Evolutionary conservation across 169 alveolate species (phyloP).

Genomic region (Plasmodium gallinaceum): DNA sequence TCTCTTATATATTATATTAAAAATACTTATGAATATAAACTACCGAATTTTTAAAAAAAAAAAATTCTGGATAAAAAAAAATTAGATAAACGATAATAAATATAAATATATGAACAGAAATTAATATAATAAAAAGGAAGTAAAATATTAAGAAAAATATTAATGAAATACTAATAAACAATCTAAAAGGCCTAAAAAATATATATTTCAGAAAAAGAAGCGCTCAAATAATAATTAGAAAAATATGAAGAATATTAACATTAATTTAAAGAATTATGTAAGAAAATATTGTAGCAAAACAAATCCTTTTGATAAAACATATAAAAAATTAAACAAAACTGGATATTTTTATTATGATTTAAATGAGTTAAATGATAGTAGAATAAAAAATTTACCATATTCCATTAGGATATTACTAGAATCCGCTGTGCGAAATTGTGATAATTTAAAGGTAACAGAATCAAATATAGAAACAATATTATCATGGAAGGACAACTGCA

Average conservation of each 20-base stretch:
- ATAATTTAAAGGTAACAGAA: slow-evolving; percentile 92
- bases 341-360: slow-evolving; percentile 42
- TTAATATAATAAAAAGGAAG: too few relatives aligned
- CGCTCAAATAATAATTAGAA: too few relatives aligned
- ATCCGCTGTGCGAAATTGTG: slow-evolving; percentile 96
- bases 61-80: too few relatives aligned
- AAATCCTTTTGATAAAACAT: slow-evolving; percentile 39
- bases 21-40: too few relatives aligned
- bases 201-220: too few relatives aligned
- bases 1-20: too few relatives aligned
- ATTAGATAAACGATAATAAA: too few relatives aligned
- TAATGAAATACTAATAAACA: too few relatives aligned
- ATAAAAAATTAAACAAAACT: slow-evolving; percentile 14
- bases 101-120: too few relatives aligned
- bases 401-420: slow-evolving; percentile 94
- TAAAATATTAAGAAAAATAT: too few relatives aligned
- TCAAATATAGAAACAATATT: slow-evolving; percentile 94
- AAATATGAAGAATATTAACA: neutral
- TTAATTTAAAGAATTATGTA: slow-evolving; percentile 12
- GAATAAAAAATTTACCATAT: slow-evolving; percentile 89
- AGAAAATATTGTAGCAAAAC: slow-evolving; percentile 22
- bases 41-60: too few relatives aligned
- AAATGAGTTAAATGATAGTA: slow-evolving; percentile 82
- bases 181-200: too few relatives aligned
- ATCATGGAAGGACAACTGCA: slow-evolving; percentile 90